Evolutionary conservation across 495 filamentous ascomycete genomes (phyloP).

Genomic region (Elasticomyces elasticus): DNA sequence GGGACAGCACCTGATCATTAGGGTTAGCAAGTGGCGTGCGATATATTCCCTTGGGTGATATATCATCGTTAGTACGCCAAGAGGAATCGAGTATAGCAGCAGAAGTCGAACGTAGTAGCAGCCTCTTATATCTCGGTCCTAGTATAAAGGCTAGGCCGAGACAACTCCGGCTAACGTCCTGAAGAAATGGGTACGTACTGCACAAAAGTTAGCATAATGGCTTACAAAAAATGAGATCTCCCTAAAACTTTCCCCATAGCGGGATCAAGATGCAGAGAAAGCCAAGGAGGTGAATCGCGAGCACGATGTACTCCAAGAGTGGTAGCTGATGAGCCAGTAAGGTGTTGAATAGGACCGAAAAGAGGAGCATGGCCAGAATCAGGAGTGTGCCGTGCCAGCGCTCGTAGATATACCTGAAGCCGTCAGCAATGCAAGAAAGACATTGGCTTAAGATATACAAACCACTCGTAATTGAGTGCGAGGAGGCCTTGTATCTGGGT

Average conservation of each 20-base stretch:
- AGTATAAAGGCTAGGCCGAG: no score
- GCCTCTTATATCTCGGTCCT: no score
- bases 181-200: no score
- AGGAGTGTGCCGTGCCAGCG: conserved; percentile 21
- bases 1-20: conserved; percentile 24
- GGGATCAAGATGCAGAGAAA: conserved; percentile 31
- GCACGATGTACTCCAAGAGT: conserved; percentile 31
- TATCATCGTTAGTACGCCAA: no score
- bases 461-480: conserved; percentile 26
- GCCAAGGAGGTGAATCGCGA: conserved; percentile 27
- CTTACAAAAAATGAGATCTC: no score
- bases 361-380: conserved; percentile 33
- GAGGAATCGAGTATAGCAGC: no score
- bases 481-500: conserved; percentile 36
- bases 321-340: conserved; percentile 34
- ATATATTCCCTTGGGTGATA: no score
- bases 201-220: no score
- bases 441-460: neutral
- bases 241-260: no score
- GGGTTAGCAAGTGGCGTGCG: no score
- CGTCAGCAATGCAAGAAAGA: neutral
- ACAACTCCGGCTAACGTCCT: no score
- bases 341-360: conserved; percentile 37
- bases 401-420: neutral
- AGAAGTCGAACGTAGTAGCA: no score